Base-by-base conservation (phyloP, 345 rosid species). In the Camelina neglecta region DNA sequence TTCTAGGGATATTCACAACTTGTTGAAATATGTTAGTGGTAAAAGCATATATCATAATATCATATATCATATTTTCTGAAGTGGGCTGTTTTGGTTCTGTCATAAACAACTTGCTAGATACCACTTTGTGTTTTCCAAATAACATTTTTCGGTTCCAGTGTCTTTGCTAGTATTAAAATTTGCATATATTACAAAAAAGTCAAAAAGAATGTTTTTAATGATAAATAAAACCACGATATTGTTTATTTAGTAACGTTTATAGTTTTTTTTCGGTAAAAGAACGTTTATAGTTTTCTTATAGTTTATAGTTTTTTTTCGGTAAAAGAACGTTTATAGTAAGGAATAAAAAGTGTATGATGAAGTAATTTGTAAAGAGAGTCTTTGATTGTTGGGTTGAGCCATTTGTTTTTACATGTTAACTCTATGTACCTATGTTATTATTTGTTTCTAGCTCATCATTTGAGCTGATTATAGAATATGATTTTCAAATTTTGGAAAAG, bases 41-140 rank as follows among this genome's bases (percentile, higher is more conserved):
- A 21, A 26, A 58, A 58, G 60, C 60, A 66, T 66, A 24, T 26
- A 3, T 18, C 18, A 18, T 18, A 18, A 18, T 18, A 18, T 18
- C 18, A 18, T 18, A 18, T 18, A 18, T 18, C 18, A 18, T 18
- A 18, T 18, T 18, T 18, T 18, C 18, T 18, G 18, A 18, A 53
- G 69, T 62, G 38, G 20, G 42, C 7, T 76, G 65, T 61, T 38
- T 62, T 45, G 18, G 29, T 60, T 60, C 24, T 12, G 62, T 35
- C 70, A 54, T 33, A 56, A 53, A 61, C 79, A 51, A 75, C 74
- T 75, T 60, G 63, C 56, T 61, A 29, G 31, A 5, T 29, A 1
- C 33, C 61, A 47, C 62, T 60, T 66, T 50, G 10, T 53, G 35
- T 8, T 59, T 59, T 7, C 51, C 6, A 31, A 38, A 8, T 38